Base-by-base conservation (phyloP, 1,284 basidiomycete species). In the Pyrrhoderma noxium region DNA sequence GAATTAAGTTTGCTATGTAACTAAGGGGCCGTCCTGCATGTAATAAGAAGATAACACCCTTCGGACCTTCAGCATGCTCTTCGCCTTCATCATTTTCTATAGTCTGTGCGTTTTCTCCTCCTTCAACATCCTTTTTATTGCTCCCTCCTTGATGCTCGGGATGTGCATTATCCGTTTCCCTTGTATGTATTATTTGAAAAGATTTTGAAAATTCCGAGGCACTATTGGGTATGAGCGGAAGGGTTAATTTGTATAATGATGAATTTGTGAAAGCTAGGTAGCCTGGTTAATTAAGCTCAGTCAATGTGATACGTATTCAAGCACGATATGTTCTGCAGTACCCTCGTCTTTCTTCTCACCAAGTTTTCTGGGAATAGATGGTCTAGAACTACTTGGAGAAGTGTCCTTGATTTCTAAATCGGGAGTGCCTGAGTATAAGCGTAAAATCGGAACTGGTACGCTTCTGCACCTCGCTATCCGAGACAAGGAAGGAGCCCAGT, bases 11-110 rank as follows among this genome's bases (percentile, higher is more conserved):
- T 3, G 54, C 42, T 16, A 56, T 49, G 21, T 56, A 56, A 38
- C 54, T 56, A n/a, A 56, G 51, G 31, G 54, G 54, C 39, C 52
- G 54, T 21, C 54, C 54, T 25, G 54, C 37, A 35, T 56, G 54
- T 11, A 56, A 40, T 5, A 56, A 23, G 22, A 56, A 56, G 22
- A 56, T 42, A 18, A 52, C 50, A 40, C 54, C 45, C 7, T 42
- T 44, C 2, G 35, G 37, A 13, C 37, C 45, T 31, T 44, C 45
- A 25, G 11, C 8, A 19, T 31, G 35, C 16, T 41, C 36, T 7
- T 21, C 39, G 11, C 35, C 18, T 37, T 42, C 42, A 14, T 21
- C 18, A 11, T 43, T 23, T 21, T n/a, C 19, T 40, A 8, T 11
- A n/a, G 27, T 1, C n/a, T 40, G 21, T 27, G 44, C 42, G 8